Evolutionary conservation across 2,329 filamentous ascomycete species (phyloP).

Genomic region (Colletotrichum sidae): DNA sequence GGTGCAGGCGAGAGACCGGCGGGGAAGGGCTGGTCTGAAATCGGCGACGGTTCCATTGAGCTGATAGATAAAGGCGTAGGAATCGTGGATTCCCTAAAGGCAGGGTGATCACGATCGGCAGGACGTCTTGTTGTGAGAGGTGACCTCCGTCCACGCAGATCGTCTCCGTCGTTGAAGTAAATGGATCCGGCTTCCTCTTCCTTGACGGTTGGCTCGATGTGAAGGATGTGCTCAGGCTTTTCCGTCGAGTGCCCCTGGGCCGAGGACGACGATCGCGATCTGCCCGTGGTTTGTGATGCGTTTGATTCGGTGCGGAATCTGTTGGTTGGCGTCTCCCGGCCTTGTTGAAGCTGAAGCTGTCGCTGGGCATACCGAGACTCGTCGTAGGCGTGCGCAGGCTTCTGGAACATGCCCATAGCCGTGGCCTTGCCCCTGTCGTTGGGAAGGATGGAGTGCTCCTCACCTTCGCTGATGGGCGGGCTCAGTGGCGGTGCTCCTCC

Average conservation of each 20-base stretch:
- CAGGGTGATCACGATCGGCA: slow-evolving; percentile 65
- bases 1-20: too few species aligned
- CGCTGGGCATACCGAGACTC: slow-evolving; percentile 87
- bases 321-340: slow-evolving; percentile 70
- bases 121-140: slow-evolving; percentile 59
- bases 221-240: slow-evolving; percentile 44
- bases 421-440: slow-evolving; percentile 87
- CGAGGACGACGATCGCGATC: slow-evolving; percentile 62
- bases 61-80: slow-evolving; percentile 56
- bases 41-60: slow-evolving; percentile 45
- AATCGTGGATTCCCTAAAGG: slow-evolving; percentile 59
- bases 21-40: slow-evolving; percentile 40
- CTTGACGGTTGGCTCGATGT: slow-evolving; percentile 45
- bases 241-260: slow-evolving; percentile 51
- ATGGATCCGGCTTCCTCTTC: slow-evolving; percentile 51
- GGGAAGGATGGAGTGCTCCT: slow-evolving; percentile 74
- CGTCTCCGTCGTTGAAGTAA: slow-evolving; percentile 60
- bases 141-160: slow-evolving; percentile 42
- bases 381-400: slow-evolving; percentile 81
- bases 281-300: slow-evolving; percentile 50
- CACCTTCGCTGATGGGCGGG: slow-evolving; percentile 75
- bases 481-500: slow-evolving; percentile 54
- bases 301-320: slow-evolving; percentile 59
- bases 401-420: slow-evolving; percentile 72
- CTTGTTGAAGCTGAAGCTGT: slow-evolving; percentile 83